Base-by-base conservation (phyloP, 352 stramenopile genomes). In the Phytophthora nicotianae region DNA sequence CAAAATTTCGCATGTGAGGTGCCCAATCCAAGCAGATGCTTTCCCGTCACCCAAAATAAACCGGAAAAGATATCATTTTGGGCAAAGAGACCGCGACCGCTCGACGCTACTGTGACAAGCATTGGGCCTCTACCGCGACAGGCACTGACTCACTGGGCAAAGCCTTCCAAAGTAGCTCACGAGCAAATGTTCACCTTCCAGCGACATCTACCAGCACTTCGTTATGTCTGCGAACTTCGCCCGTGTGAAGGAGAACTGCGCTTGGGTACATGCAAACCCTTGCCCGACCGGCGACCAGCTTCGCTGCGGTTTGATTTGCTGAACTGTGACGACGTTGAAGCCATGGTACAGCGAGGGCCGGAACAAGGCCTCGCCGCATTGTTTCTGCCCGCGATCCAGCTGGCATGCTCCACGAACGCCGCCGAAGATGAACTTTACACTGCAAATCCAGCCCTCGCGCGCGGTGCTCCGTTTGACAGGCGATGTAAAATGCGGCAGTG, bases 21-120 rank as follows among this genome's bases (percentile, higher is more conserved):
- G 37, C 51, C 60, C 35, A 50, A 56, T 49, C 21, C 38, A 35
- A 60, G 19, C 40, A 50, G 40, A 59, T 45, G 46, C n/a, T 58
- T n/a, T 50, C 26, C 33, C 43, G 37, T 55, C 35, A 45, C 42
- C 50, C 58, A 66, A 58, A 65, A 65, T 57, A 65, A 42, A n/a
- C 5, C 2, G 4, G 5, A 3, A 47, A 58, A 58, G 27, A 63
- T 58, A 52, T 58, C 38, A 50, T 58, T 58, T 58, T 58, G 57
- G 47, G 57, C 13, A 56, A 27, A 23, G n/a, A n/a, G n/a, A n/a
- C n/a, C n/a, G n/a, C n/a, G n/a, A n/a, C n/a, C 33, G 35, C 21
- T 49, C 24, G 7, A 29, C 24, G n/a, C n/a, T n/a, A 29, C 24
- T 29, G 24, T 29, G 24, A 29, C 24, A 29, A 29, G 4, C 24